Percentiles rank a stretch among this genome's conserved stretches.
Evolutionary conservation across 2,329 filamentous ascomycete genomes (phyloP).

Genomic region (Tricladium varicosporioides): DNA sequence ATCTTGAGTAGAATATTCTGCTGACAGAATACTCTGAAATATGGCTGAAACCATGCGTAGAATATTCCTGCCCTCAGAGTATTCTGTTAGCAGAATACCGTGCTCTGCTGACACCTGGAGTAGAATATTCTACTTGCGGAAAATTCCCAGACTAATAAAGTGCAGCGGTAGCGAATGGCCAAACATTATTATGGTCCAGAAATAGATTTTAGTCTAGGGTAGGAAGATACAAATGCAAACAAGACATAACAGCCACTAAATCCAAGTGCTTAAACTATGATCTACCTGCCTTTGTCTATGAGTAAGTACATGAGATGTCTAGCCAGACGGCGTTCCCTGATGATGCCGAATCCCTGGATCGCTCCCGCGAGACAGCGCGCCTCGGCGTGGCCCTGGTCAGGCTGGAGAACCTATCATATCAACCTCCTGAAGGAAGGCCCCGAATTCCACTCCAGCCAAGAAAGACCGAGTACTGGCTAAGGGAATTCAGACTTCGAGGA

Average conservation of each 20-base stretch:
- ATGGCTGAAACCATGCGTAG: conserved; percentile 5
- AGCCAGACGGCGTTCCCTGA: conserved; percentile 5
- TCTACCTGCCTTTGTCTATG: conserved; percentile 6
- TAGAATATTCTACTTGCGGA: conserved; percentile 12
- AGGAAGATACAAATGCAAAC: conserved; percentile 10
- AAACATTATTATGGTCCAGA: conserved; percentile 11
- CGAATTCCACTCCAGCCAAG: conserved; percentile 12
- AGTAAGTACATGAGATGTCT: conserved; percentile 10
- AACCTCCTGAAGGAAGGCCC: conserved; percentile 10
- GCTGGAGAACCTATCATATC: conserved; percentile 12
- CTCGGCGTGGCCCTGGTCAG: conserved; percentile 12
- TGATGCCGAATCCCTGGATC: conserved; percentile 13
- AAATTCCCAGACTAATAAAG: conserved; percentile 6
- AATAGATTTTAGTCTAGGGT: conserved; percentile 9
- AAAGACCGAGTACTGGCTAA: conserved; percentile 15
- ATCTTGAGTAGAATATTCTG: conserved; percentile 10
- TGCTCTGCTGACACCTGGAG: conserved; percentile 3
- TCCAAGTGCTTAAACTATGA: conserved; percentile 10
- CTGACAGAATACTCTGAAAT: conserved; percentile 13
- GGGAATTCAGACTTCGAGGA: conserved; percentile 14
- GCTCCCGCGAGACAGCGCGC: conserved; percentile 6
- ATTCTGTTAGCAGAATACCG: conserved; percentile 8
- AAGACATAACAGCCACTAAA: conserved; percentile 10
- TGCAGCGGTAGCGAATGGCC: conserved; percentile 1
- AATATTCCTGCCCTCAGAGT: no score